Conservation (phyloP, 2,329 filamentous ascomycete genomes). For the Alternaria arborescens region DNA sequence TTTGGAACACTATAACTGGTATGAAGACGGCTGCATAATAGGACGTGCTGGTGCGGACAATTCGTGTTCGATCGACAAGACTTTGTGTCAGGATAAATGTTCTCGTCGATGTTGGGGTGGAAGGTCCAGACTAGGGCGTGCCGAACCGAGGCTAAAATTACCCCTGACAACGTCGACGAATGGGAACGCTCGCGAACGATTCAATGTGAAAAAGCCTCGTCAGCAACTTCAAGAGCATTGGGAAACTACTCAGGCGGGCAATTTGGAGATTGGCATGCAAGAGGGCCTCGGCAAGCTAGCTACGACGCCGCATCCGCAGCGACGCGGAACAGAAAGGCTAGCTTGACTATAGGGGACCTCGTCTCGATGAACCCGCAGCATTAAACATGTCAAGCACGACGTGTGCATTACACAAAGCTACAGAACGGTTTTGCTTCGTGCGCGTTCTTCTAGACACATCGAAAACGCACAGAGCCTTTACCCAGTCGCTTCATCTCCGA, state of each 20-base stretch:
- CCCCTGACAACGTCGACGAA: constrained; percentile 25
- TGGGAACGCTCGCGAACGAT: constrained; percentile 15
- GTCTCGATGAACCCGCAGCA: not conserved
- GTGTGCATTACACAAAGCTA: constrained; percentile 2
- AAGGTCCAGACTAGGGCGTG: constrained; percentile 33
- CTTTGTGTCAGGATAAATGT: constrained; percentile 31
- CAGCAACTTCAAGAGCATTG: constrained; percentile 23
- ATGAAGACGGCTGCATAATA: not conserved
- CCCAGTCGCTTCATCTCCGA: constrained; percentile 4
- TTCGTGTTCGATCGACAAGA: constrained; percentile 13
- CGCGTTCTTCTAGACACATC: constrained; percentile 5
- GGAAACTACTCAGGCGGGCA: constrained; percentile 6
- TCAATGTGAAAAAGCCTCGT: constrained; percentile 25
- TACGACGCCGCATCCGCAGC: not conserved
- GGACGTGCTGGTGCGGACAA: constrained; percentile 11
- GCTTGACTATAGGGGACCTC: not conserved
- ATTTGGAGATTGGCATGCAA: constrained; percentile 13
- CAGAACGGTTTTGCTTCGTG: constrained; percentile 5
- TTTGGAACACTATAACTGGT: not conserved
- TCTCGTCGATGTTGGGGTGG: constrained; percentile 6
- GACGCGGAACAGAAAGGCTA: not conserved
- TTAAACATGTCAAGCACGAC: not conserved
- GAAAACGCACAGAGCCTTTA: constrained; percentile 6
- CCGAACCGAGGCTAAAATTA: constrained; percentile 33
- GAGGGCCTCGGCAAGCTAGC: constrained; percentile 7